A percentile compares a stretch with the other conserved stretches of the same genome.
These are phyloP conservation scores for Sphaerulina vaccinii DNA, from an alignment of 2,329 filamentous ascomycete genomes.

Conservation along the genomic window DNA sequence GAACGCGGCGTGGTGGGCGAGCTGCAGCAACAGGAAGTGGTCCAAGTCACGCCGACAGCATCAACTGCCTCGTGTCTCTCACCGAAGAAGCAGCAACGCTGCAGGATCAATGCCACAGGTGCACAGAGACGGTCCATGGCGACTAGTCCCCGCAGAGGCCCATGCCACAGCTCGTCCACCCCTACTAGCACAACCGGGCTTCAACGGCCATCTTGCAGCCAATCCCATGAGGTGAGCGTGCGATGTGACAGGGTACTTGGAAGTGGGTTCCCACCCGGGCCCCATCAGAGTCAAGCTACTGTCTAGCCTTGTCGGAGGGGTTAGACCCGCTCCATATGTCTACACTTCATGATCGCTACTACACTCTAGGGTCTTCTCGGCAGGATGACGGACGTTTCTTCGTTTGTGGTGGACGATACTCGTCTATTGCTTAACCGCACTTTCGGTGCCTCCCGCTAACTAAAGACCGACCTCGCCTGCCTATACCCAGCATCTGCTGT, in stretches of 20 bases:
- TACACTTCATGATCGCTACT: slow-evolving; percentile 29
- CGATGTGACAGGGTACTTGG: slow-evolving; percentile 26
- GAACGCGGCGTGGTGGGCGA: slow-evolving; percentile 13
- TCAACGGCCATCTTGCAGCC: slow-evolving; percentile 34
- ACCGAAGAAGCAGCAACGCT: slow-evolving; percentile 24
- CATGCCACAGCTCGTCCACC: slow-evolving; percentile 29
- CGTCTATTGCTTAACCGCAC: slow-evolving; percentile 22
- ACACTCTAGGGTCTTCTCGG: slow-evolving; percentile 28
- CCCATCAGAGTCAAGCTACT: slow-evolving; percentile 33
- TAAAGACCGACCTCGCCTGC: slow-evolving; percentile 24
- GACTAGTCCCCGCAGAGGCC: slow-evolving; percentile 33
- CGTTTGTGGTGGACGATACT: slow-evolving; percentile 25
- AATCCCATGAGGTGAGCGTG: slow-evolving; percentile 33
- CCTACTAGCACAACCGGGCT: slow-evolving; percentile 31
- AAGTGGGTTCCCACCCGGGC: slow-evolving; percentile 26
- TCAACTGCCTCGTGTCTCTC: slow-evolving; percentile 17
- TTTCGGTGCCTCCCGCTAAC: slow-evolving; percentile 23
- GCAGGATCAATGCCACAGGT: slow-evolving; percentile 31
- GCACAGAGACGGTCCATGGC: slow-evolving; percentile 29
- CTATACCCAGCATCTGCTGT: slow-evolving; percentile 28
- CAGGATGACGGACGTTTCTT: slow-evolving; percentile 28
- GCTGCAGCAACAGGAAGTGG: slow-evolving; percentile 16
- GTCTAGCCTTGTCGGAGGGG: slow-evolving; percentile 36
- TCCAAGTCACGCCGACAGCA: slow-evolving; percentile 19
- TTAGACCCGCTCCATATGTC: slow-evolving; percentile 26